These are phyloP conservation scores for Coemansia sp. DNA, from an alignment of 192 early-diverging fungal genomes.

Conservation along the genomic window DNA sequence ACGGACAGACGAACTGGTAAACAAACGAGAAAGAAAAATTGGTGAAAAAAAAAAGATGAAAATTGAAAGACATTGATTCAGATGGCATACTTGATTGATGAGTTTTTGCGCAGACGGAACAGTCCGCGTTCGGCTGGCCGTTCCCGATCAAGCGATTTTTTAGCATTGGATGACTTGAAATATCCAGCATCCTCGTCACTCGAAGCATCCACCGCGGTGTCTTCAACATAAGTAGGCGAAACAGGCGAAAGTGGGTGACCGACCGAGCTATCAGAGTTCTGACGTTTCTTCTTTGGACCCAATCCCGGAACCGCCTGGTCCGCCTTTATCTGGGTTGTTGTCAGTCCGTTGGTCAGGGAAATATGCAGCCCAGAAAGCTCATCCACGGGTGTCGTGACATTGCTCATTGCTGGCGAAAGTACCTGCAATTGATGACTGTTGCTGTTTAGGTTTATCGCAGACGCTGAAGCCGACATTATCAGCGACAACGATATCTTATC, in stretches of 20 bases:
- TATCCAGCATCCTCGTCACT: slow-evolving; percentile 44
- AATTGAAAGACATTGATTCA: neutral
- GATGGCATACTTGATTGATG: slow-evolving; percentile 34
- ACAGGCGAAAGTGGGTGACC: slow-evolving; percentile 26
- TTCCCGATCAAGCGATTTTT: slow-evolving; percentile 25
- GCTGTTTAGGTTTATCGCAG: neutral
- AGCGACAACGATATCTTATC: neutral
- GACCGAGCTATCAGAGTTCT: slow-evolving; percentile 9
- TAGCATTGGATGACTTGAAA: slow-evolving; percentile 25
- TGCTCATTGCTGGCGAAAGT: neutral
- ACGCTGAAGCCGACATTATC: neutral
- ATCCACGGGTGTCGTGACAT: neutral
- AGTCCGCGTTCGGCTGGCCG: slow-evolving; percentile 15
- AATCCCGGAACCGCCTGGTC: neutral
- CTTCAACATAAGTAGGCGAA: slow-evolving; percentile 21
- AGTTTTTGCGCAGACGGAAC: slow-evolving; percentile 45
- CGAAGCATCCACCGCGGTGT: slow-evolving; percentile 3
- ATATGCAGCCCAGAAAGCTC: neutral
- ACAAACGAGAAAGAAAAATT: neutral
- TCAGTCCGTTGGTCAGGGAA: neutral
- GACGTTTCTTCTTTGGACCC: slow-evolving; percentile 3
- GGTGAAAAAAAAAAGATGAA: neutral
- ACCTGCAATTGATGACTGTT: neutral
- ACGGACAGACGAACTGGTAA: neutral
- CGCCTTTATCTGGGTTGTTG: neutral